Percentiles rank a stretch among this genome's conserved stretches.
These are phyloP conservation scores for Canavalia ensiformis DNA, from an alignment of 306 rosid species.

Conservation along the genomic window DNA sequence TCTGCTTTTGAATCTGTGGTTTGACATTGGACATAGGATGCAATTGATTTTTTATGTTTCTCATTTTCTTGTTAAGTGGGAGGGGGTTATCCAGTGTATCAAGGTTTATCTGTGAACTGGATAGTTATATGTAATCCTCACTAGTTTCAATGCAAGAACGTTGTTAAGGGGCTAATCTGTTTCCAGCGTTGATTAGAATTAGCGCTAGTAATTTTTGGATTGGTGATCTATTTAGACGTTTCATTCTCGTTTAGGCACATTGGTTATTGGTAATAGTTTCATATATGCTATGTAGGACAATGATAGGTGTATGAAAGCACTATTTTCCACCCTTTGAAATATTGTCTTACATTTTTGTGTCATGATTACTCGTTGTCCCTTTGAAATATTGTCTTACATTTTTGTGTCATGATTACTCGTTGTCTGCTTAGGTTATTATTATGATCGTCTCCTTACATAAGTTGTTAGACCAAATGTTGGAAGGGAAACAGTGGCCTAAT, in stretches of 20 bases:
- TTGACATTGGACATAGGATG: slow-evolving; percentile 2
- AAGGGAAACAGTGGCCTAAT: slow-evolving; percentile 12
- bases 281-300: slow-evolving; percentile 9
- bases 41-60: slow-evolving; percentile 12
- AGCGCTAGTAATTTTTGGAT: neutral
- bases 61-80: slow-evolving; percentile 7
- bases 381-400: neutral
- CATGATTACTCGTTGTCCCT: no score
- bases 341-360: neutral
- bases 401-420: neutral
- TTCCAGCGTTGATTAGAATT: slow-evolving; percentile 18
- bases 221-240: neutral
- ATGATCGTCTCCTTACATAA: neutral
- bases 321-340: neutral
- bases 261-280: neutral
- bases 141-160: slow-evolving; percentile 16
- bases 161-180: neutral
- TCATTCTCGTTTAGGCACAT: slow-evolving; percentile 3
- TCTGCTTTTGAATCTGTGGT: slow-evolving; percentile 22
- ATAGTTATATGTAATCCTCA: neutral
- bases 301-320: neutral
- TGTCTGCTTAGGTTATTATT: neutral
- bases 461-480: slow-evolving; percentile 2
- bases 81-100: neutral
- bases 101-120: slow-evolving; percentile 24